Percentiles rank a stretch among this genome's conserved stretches.
Evolutionary conservation across 441 rosid species (phyloP).

Genomic region (Populus hybrid): DNA sequence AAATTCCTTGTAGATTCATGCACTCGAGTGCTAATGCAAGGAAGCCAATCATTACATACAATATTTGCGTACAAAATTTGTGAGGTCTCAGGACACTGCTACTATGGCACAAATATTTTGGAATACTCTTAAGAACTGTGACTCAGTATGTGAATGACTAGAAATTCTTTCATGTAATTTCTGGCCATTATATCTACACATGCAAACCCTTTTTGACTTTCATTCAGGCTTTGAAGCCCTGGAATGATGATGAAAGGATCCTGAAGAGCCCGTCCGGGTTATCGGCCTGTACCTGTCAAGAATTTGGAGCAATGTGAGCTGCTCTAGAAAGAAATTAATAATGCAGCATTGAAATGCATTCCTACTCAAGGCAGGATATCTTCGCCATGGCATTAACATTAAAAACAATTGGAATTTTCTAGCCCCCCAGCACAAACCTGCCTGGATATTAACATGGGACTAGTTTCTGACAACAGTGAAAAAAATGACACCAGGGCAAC

Average conservation of each 20-base stretch:
- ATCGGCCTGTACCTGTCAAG: constrained; percentile 80
- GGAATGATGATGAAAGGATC: constrained; percentile 81
- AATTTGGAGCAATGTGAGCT: constrained; percentile 5
- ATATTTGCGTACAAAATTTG: neutral
- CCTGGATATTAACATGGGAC: neutral
- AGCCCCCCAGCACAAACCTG: neutral
- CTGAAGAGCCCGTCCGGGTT: constrained; percentile 95
- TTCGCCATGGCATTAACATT: neutral
- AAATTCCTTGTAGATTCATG: neutral
- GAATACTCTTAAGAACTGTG: neutral
- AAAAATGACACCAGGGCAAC: neutral
- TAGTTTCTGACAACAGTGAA: neutral
- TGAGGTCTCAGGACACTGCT: neutral
- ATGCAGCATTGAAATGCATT: neutral
- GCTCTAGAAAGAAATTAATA: neutral
- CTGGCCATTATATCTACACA: neutral
- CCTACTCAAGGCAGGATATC: neutral
- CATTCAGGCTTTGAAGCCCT: constrained; percentile 36
- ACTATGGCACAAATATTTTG: neutral
- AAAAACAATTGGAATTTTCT: neutral
- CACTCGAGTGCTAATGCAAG: neutral
- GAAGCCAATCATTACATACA: neutral
- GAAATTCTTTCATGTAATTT: neutral
- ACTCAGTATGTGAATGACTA: neutral
- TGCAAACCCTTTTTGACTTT: neutral